phyloP scores from a whole-genome alignment of 148 eudicot species.

The Amaranthus hypochondriacus region DNA sequence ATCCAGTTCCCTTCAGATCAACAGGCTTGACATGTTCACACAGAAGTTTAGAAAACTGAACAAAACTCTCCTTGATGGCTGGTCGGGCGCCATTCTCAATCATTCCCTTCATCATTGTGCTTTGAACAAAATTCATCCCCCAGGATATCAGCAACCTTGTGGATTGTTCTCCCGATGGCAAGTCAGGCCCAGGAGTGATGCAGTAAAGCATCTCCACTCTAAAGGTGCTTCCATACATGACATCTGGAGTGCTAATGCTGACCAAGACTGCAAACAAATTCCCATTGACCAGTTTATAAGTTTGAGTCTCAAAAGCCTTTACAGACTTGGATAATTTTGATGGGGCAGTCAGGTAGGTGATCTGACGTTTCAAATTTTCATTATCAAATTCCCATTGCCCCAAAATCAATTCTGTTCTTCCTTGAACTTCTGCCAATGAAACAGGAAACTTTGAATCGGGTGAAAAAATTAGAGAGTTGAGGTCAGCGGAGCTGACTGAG shows the following conservation, averaged over 20 bases:
- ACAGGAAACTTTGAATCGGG: constrained; percentile 57
- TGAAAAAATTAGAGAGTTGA: constrained; percentile 72
- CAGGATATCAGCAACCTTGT: constrained; percentile 69
- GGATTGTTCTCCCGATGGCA: constrained; percentile 76
- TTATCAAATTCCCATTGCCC: constrained; percentile 69
- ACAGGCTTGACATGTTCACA: constrained; percentile 54
- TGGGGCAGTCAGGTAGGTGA: constrained; percentile 59
- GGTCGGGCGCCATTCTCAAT: constrained; percentile 83
- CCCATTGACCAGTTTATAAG: constrained; percentile 71
- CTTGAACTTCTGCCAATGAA: constrained; percentile 49
- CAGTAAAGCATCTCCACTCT: constrained; percentile 63
- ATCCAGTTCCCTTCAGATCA: constrained; percentile 54
- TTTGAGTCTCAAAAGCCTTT: constrained; percentile 79
- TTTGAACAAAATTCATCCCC: constrained; percentile 80
- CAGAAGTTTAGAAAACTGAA: constrained; percentile 42
- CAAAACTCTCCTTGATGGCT: constrained; percentile 77
- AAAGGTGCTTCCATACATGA: constrained; percentile 74
- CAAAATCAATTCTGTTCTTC: constrained; percentile 49
- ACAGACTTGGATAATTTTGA: constrained; percentile 68
- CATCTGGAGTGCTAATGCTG: constrained; percentile 81
- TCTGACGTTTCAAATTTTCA: constrained; percentile 47
- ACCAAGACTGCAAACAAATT: constrained; percentile 58
- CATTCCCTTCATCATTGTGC: constrained; percentile 95
- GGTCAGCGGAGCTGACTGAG: constrained; percentile 46
- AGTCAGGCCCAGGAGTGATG: constrained; percentile 82